Conservation (phyloP, 2,329 filamentous ascomycete genomes). For the Mycocentrospora acerina region DNA sequence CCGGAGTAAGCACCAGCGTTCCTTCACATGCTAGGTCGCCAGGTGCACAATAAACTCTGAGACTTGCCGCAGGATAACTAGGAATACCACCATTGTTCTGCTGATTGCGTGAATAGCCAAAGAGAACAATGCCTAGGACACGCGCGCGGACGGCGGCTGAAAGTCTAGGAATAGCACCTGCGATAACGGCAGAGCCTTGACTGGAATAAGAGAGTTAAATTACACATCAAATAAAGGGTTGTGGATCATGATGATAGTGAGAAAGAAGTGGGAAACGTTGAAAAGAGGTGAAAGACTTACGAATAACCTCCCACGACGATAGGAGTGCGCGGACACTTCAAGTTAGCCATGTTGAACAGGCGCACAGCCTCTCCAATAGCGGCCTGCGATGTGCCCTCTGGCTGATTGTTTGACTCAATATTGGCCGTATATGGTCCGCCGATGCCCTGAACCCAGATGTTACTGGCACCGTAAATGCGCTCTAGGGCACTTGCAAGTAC, state of each 20-base stretch:
- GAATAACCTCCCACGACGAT: slow-evolving; percentile 46
- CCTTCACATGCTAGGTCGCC: slow-evolving; percentile 41
- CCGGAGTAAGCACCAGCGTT: slow-evolving; percentile 32
- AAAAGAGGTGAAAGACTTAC: slow-evolving; percentile 23
- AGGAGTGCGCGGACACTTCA: slow-evolving; percentile 41
- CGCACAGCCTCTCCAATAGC: slow-evolving; percentile 39
- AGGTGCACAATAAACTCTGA: slow-evolving; percentile 40
- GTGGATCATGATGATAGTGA: not conserved
- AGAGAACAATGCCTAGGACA: slow-evolving; percentile 44
- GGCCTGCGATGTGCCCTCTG: slow-evolving; percentile 31
- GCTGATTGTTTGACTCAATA: slow-evolving; percentile 36
- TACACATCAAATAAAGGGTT: no score
- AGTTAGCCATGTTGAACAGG: slow-evolving; percentile 40
- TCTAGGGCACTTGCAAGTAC: slow-evolving; percentile 22
- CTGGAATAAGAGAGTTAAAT: slow-evolving; percentile 16
- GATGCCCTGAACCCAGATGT: slow-evolving; percentile 36
- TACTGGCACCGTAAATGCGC: slow-evolving; percentile 20
- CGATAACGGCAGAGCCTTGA: slow-evolving; percentile 45
- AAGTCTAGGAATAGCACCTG: slow-evolving; percentile 34
- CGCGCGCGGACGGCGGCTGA: slow-evolving; percentile 24
- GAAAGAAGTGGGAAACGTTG: no score
- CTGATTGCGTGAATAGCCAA: slow-evolving; percentile 44
- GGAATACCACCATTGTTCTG: slow-evolving; percentile 41
- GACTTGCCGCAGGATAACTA: slow-evolving; percentile 32
- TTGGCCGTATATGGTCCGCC: slow-evolving; percentile 40